Evolutionary conservation across 2,329 filamentous ascomycete genomes (phyloP).

Genomic region (Huntiella abstrusa): DNA sequence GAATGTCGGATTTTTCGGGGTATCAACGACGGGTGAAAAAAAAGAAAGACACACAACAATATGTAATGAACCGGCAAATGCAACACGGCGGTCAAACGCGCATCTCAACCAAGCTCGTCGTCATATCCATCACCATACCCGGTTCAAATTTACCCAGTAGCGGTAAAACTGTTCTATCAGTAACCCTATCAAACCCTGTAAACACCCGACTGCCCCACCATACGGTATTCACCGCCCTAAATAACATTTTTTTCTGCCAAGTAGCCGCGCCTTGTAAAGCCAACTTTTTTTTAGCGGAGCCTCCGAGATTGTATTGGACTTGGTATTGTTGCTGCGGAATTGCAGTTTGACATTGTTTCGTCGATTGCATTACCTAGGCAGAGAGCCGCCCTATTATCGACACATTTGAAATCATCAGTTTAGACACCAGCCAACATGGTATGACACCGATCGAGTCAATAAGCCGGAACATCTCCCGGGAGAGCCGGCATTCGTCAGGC

Average conservation of each 20-base stretch:
- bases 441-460: not conserved
- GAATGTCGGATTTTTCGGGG: not conserved
- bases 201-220: constrained; percentile 6
- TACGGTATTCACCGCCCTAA: constrained; percentile 7
- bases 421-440: constrained; percentile 4
- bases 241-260: constrained; percentile 9
- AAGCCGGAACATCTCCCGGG: not conserved
- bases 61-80: not conserved
- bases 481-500: not conserved
- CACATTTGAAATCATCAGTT: not conserved
- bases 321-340: not conserved
- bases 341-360: not conserved
- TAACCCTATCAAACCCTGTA: not conserved
- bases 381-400: constrained; percentile 2
- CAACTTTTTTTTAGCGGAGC: constrained; percentile 2
- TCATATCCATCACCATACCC: too few species aligned
- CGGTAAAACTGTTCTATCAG: constrained; percentile 9
- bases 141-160: constrained; percentile 4
- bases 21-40: not conserved
- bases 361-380: constrained; percentile 2
- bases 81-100: too few species aligned
- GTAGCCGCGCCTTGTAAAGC: constrained; percentile 1
- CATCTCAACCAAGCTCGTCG: too few species aligned
- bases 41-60: not conserved
- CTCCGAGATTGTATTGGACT: not conserved